phyloP scores from a whole-genome alignment of 2,329 filamentous ascomycete genomes.

The Metarhizium rileyi region DNA sequence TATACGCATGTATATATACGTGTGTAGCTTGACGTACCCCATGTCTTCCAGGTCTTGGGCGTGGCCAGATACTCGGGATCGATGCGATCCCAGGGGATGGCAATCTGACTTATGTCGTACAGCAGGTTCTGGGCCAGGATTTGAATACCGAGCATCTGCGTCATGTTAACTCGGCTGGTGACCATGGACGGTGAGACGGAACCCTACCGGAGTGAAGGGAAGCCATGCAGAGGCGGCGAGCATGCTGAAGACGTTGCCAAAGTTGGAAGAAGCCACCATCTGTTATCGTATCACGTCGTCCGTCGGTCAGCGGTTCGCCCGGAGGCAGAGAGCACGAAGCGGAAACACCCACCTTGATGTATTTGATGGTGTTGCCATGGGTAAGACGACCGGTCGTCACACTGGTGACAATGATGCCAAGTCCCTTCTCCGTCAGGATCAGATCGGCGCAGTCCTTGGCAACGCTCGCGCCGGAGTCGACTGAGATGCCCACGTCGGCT shows the following conservation, averaged over 20 bases:
- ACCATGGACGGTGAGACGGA: not conserved
- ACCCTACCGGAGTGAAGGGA: conserved; percentile 14
- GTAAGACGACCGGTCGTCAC: conserved; percentile 17
- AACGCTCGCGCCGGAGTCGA: conserved; percentile 18
- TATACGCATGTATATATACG: too few species aligned
- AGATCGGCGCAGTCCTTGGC: conserved; percentile 21
- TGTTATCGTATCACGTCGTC: not conserved
- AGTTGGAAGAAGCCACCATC: conserved; percentile 22
- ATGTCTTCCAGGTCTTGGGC: conserved; percentile 17
- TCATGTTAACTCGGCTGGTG: not conserved
- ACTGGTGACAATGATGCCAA: conserved; percentile 17
- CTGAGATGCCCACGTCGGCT: conserved; percentile 20
- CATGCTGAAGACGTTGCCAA: conserved; percentile 21
- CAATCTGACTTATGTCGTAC: conserved; percentile 20
- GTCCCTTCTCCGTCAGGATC: conserved; percentile 20
- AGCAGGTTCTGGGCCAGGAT: conserved; percentile 19
- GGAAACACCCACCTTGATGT: conserved; percentile 14
- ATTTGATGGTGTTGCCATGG: conserved; percentile 20
- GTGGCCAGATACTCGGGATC: conserved; percentile 17
- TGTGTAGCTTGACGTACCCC: conserved; percentile 4
- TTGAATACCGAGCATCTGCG: conserved; percentile 17
- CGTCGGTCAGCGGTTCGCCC: not conserved
- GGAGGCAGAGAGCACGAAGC: not conserved
- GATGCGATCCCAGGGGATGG: conserved; percentile 19
- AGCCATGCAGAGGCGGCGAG: conserved; percentile 19